A percentile compares a stretch with the other conserved stretches of the same genome.
Conservation (phyloP, 2,329 filamentous ascomycete genomes). For the Lizonia empirigonia region DNA sequence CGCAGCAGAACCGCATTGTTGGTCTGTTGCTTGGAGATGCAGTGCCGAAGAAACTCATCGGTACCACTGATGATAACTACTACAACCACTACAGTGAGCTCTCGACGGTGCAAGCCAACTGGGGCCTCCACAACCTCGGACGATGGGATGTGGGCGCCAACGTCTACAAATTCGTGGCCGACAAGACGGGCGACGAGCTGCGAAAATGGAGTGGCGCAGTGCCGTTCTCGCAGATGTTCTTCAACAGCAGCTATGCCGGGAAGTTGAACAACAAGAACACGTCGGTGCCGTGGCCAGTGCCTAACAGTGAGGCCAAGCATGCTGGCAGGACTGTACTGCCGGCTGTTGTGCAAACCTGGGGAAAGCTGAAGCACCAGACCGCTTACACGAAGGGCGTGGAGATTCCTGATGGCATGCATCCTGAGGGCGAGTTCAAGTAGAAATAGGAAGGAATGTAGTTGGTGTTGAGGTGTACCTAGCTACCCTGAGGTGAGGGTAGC, state of each 20-base stretch:
- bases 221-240: slow-evolving; percentile 39
- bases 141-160: slow-evolving; percentile 56
- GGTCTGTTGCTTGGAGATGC: slow-evolving; percentile 75
- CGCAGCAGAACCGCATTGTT: slow-evolving; percentile 70
- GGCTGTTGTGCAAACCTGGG: slow-evolving; percentile 34
- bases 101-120: slow-evolving; percentile 54
- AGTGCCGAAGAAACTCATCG: slow-evolving; percentile 67
- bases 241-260: slow-evolving; percentile 42
- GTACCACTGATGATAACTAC: slow-evolving; percentile 70
- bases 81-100: slow-evolving; percentile 57
- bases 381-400: slow-evolving; percentile 41
- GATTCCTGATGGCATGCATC: slow-evolving; percentile 43
- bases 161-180: slow-evolving; percentile 47
- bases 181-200: slow-evolving; percentile 35
- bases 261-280: slow-evolving; percentile 38
- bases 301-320: slow-evolving; percentile 32
- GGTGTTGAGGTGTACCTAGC: no score
- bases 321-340: slow-evolving; percentile 37
- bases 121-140: slow-evolving; percentile 53
- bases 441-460: no score
- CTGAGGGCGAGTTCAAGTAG: slow-evolving; percentile 37
- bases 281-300: slow-evolving; percentile 38
- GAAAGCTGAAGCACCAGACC: slow-evolving; percentile 24
- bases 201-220: slow-evolving; percentile 35
- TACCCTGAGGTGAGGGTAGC: no score